A percentile compares a stretch with the other conserved stretches of the same genome.
phyloP scores from a whole-genome alignment of 371 early-diverging fungal genomes.

The Rhizopus delemar region DNA sequence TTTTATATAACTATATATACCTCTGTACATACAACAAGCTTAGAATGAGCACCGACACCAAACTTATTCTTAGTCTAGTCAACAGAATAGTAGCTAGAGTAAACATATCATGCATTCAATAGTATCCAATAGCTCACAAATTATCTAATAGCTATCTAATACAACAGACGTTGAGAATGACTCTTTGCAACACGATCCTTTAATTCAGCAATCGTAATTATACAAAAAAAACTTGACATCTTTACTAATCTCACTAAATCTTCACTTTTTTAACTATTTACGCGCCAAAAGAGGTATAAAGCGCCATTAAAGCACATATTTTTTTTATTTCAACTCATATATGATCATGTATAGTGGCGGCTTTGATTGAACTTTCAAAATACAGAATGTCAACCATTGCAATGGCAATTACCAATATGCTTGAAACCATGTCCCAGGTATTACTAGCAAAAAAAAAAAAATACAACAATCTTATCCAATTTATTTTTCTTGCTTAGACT shows the following conservation, averaged over 20 bases:
- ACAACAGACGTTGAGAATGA: constrained; percentile 49
- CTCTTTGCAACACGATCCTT: constrained; percentile 57
- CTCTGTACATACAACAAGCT: no score
- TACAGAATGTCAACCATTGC: constrained; percentile 53
- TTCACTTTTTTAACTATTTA: no score
- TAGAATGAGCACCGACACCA: constrained; percentile 33
- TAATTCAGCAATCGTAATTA: constrained; percentile 54
- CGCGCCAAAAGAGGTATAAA: neutral
- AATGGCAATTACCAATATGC: constrained; percentile 41
- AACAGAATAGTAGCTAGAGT: constrained; percentile 39
- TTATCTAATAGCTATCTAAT: constrained; percentile 42
- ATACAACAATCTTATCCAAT: neutral
- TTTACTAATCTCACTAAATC: no score
- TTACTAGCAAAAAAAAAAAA: neutral
- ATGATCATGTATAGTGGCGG: constrained; percentile 30
- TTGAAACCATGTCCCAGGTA: constrained; percentile 57
- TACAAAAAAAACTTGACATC: neutral
- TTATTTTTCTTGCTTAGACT: neutral
- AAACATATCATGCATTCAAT: neutral
- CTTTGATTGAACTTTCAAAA: constrained; percentile 59
- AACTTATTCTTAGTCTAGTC: constrained; percentile 40
- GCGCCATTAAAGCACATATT: neutral
- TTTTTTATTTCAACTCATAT: constrained; percentile 14
- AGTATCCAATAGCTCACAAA: neutral
- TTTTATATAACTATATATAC: no score